Evolutionary conservation across 2,329 filamentous ascomycete species (phyloP).

Genomic region (Claviceps sorghi): DNA sequence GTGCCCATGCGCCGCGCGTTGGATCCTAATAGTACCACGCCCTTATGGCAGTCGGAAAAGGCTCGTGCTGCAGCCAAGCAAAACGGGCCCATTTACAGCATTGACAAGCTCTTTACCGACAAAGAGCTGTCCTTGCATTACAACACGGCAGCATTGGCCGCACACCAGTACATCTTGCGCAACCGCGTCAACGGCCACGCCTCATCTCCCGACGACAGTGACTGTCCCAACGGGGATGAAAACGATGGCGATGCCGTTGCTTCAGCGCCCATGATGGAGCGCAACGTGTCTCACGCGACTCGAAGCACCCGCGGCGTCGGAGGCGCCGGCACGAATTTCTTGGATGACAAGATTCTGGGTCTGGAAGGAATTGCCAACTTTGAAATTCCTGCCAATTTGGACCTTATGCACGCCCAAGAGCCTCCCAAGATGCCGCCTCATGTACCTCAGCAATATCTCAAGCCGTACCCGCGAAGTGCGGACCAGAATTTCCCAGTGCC

Average conservation of each 20-base stretch:
- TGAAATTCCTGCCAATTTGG: slow-evolving; percentile 42
- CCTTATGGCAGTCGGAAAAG: slow-evolving; percentile 49
- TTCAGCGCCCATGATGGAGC: slow-evolving; percentile 45
- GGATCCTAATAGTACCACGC: slow-evolving; percentile 43
- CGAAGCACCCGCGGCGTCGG: slow-evolving; percentile 42
- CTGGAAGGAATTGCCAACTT: slow-evolving; percentile 47
- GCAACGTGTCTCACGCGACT: slow-evolving; percentile 48
- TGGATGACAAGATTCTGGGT: slow-evolving; percentile 43
- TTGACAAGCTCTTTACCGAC: slow-evolving; percentile 57
- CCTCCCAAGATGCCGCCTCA: slow-evolving; percentile 43
- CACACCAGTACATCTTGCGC: slow-evolving; percentile 46
- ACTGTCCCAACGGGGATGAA: slow-evolving; percentile 37
- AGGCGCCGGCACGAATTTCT: slow-evolving; percentile 34
- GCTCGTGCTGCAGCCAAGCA: slow-evolving; percentile 38
- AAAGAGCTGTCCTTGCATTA: slow-evolving; percentile 54
- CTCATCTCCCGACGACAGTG: slow-evolving; percentile 38
- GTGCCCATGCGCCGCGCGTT: slow-evolving; percentile 40
- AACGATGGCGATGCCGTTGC: slow-evolving; percentile 31
- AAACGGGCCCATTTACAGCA: slow-evolving; percentile 46
- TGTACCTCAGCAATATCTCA: slow-evolving; percentile 43
- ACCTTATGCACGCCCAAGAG: slow-evolving; percentile 39
- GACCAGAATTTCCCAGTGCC: slow-evolving; percentile 42
- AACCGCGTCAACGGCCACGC: slow-evolving; percentile 38
- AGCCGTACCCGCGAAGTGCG: slow-evolving; percentile 37
- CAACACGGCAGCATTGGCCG: slow-evolving; percentile 45